Conservation (phyloP, 192 early-diverging fungal genomes). For the Diversispora eburnea region DNA sequence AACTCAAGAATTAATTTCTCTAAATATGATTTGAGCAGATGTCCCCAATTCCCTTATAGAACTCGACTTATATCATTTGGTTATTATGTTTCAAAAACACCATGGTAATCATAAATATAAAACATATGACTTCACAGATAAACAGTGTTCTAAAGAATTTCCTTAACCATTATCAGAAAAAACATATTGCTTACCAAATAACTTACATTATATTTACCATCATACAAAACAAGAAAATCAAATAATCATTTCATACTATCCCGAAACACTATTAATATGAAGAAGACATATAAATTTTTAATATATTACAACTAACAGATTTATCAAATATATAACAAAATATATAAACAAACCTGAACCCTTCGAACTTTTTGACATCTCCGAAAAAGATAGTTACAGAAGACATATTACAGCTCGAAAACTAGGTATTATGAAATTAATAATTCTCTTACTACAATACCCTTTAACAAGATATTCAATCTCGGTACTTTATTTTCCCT, state of each 20-base stretch:
- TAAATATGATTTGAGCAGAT: background rate
- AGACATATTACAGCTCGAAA: no score
- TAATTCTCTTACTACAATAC: background rate
- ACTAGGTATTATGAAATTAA: no score
- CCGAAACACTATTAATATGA: background rate
- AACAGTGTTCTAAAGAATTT: background rate
- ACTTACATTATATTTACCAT: background rate
- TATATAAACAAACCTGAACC: slow-evolving; percentile 1
- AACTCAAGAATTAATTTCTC: background rate
- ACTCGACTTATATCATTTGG: background rate
- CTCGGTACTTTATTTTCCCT: background rate
- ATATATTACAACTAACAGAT: background rate
- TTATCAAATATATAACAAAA: slow-evolving; percentile 1
- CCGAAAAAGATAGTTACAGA: background rate
- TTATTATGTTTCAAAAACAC: background rate
- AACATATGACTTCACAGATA: background rate
- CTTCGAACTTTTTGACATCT: background rate
- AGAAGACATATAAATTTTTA: background rate
- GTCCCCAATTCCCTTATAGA: background rate
- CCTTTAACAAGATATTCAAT: background rate
- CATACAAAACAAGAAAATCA: background rate
- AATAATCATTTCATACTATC: background rate
- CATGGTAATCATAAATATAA: background rate
- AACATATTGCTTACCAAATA: background rate
- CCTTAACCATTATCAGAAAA: background rate